Evolutionary conservation across 2,329 filamentous ascomycete genomes (phyloP).

Genomic region (Ceratocystiopsis minuta): DNA sequence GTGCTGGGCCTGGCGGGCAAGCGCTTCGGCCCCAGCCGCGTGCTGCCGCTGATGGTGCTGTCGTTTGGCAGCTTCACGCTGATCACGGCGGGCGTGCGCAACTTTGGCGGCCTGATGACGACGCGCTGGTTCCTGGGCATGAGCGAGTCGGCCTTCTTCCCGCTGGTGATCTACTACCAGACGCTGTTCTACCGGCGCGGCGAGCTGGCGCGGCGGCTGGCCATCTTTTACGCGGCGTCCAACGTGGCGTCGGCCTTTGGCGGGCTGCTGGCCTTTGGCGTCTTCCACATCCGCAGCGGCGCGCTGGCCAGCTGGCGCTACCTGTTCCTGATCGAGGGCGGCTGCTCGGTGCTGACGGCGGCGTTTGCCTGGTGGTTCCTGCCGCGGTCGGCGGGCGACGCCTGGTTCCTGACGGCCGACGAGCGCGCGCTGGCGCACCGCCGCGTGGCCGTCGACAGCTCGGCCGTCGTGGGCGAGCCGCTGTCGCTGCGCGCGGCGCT

Average conservation of each 20-base stretch:
- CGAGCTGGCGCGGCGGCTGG: slow-evolving; percentile 51
- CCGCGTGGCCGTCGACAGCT: slow-evolving; percentile 61
- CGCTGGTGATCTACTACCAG: slow-evolving; percentile 22
- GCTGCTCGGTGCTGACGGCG: slow-evolving; percentile 40
- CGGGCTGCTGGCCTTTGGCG: slow-evolving; percentile 21
- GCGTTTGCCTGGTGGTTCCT: slow-evolving; percentile 52
- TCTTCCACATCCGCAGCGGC: slow-evolving; percentile 26
- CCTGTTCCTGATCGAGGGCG: slow-evolving; percentile 36
- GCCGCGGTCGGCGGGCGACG: slow-evolving; percentile 42
- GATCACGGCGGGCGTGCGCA: slow-evolving; percentile 30
- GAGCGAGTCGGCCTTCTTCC: slow-evolving; percentile 19
- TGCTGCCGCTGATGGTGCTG: slow-evolving; percentile 57
- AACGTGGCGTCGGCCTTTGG: slow-evolving; percentile 10
- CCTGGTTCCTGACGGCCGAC: slow-evolving; percentile 40
- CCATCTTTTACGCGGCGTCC: slow-evolving; percentile 33
- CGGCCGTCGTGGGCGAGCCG: slow-evolving; percentile 37
- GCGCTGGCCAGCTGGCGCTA: slow-evolving; percentile 26
- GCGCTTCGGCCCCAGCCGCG: slow-evolving; percentile 46
- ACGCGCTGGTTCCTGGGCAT: slow-evolving; percentile 49
- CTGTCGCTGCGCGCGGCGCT: slow-evolving; percentile 33
- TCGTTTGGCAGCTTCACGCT: slow-evolving; percentile 44
- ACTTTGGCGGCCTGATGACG: slow-evolving; percentile 16
- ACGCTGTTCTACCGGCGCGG: slow-evolving; percentile 56
- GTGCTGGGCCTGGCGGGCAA: slow-evolving; percentile 44
- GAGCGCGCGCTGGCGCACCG: slow-evolving; percentile 52